phyloP scores from a whole-genome alignment of 306 rosid genomes.

The Lotus japonicus region DNA sequence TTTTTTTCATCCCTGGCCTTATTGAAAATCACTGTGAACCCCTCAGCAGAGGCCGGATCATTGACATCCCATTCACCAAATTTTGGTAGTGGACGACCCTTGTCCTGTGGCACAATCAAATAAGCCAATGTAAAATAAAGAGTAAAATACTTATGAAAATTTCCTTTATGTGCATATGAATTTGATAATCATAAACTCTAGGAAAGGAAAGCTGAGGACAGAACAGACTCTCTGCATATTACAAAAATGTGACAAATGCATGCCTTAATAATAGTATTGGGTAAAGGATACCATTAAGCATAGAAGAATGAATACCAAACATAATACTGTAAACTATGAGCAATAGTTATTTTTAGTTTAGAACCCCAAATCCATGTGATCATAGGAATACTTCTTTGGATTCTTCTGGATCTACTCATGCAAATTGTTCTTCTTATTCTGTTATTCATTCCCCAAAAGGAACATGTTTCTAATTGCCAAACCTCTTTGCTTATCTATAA shows the following conservation, averaged over 20 bases:
- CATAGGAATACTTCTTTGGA: neutral
- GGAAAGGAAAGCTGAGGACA: neutral
- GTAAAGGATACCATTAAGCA: neutral
- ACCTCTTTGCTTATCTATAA: neutral
- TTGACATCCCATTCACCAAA: constrained; percentile 99
- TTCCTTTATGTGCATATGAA: neutral
- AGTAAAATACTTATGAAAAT: neutral
- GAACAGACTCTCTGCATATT: neutral
- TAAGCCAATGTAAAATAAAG: neutral
- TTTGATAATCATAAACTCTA: constrained; percentile 1
- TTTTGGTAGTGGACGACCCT: constrained; percentile 94
- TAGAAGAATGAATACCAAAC: constrained; percentile 7
- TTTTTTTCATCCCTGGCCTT: constrained; percentile 98
- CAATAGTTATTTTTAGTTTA: neutral
- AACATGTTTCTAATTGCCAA: neutral
- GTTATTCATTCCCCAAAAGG: neutral
- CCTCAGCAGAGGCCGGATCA: constrained; percentile 99
- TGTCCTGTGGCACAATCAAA: constrained; percentile 52
- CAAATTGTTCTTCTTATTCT: neutral
- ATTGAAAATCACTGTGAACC: constrained; percentile 95
- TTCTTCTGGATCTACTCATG: neutral
- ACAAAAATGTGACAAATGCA: neutral
- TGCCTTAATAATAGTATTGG: neutral
- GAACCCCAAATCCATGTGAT: neutral
- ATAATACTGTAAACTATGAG: neutral